Base-by-base conservation (phyloP, 108 stramenopile species). In the Pelagomonas calceolata region DNA sequence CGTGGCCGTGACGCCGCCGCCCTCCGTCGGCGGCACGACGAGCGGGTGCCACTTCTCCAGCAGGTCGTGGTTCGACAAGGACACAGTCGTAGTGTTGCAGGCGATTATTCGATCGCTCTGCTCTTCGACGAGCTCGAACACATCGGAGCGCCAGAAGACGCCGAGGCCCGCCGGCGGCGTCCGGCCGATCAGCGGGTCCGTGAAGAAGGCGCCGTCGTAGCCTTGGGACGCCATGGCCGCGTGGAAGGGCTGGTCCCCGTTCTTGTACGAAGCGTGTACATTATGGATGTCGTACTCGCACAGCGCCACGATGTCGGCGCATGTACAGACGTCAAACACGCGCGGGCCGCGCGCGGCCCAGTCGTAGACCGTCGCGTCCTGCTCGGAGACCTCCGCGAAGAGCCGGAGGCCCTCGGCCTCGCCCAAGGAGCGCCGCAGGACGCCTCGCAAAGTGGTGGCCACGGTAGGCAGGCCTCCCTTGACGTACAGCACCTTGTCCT, bases 251-350 rank as follows among this genome's bases (percentile, higher is more conserved):
- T 36, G 70, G 33, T 15, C 29, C n/a, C 33, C 72, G 30, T 30
- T 21, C 0, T 60, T 37, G 69, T 71, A 72, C 3, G 68, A n/a
- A 5, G 75, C 75, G 36, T 18, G 12, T 30, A 67, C 75, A 30
- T 36, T 63, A 16, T 76, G 70, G 63, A 39, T 30, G 46, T 76
- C 75, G 46, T 76, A 76, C 51, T 76, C 75, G 33, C 66, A 66
- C 5, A 76, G 43, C 18, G 75, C 69, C 29, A 76, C 68, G 36
- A 76, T 36, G 39, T 70, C 75, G 5, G 0, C 3, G 16, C 26
- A n/a, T 34, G 30, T 68, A 9, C 17, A 29, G 36, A 26, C 7
- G 32, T 68, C 32, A 46, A 43, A 74, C 43, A 74, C 21, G 67
- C 67, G 46, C 73, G 73, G 32, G 67, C 66, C 36, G 39, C 73